Evolutionary conservation across 768 basidiomycete species (phyloP).

Genomic region (Suillus paluster): DNA sequence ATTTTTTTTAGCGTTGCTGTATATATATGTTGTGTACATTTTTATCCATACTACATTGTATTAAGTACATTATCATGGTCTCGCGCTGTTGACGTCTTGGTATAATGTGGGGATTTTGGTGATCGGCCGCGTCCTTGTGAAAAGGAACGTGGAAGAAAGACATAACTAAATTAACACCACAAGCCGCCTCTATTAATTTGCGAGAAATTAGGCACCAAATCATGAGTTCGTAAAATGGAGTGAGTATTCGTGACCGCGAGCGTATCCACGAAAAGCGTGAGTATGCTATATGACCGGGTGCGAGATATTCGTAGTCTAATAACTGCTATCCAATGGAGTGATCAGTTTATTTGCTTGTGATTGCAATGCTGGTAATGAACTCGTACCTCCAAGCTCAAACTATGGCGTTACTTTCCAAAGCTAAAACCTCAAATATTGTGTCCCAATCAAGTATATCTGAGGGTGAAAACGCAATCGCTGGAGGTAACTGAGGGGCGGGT

Average conservation of each 20-base stretch:
- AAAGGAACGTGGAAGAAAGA: not conserved
- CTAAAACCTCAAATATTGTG: conserved; percentile 34
- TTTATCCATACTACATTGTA: no score
- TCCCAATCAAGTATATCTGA: conserved; percentile 35
- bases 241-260: not conserved
- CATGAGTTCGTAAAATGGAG: not conserved
- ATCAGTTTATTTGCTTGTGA: not conserved
- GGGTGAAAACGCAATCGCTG: conserved; percentile 15
- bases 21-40: no score
- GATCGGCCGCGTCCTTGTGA: not conserved
- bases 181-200: not conserved
- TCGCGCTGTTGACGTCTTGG: not conserved
- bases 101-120: not conserved
- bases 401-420: conserved; percentile 1
- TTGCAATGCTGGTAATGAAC: not conserved
- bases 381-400: not conserved
- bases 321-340: not conserved
- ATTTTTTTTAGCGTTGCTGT: no score
- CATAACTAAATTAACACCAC: not conserved
- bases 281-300: not conserved
- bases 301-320: not conserved
- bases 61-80: not conserved
- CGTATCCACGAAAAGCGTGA: not conserved
- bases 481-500: conserved; percentile 10
- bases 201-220: not conserved